phyloP scores from a whole-genome alignment of 2,329 filamentous ascomycete genomes.

The Fusarium sterilihyphosum region DNA sequence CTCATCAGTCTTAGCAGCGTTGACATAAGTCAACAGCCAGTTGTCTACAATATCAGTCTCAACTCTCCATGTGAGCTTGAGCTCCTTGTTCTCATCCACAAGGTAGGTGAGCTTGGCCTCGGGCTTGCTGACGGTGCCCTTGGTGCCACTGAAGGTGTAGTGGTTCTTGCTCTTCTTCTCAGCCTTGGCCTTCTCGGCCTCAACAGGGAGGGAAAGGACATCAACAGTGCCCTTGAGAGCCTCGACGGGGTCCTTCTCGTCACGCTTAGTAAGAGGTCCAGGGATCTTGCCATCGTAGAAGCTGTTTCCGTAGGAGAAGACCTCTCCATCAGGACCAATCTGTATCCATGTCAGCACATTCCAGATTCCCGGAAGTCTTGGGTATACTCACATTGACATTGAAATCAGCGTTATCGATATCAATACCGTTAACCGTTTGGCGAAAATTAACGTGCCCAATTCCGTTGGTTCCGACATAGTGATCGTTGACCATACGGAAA shows the following conservation, averaged over 20 bases:
- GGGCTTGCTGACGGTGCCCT: constrained; percentile 61
- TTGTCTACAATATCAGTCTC: constrained; percentile 67
- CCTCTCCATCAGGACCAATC: constrained; percentile 61
- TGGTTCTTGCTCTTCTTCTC: constrained; percentile 43
- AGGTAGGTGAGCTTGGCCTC: constrained; percentile 66
- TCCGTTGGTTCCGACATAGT: constrained; percentile 65
- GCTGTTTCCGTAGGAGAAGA: constrained; percentile 67
- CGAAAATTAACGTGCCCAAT: constrained; percentile 68
- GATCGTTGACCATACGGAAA: constrained; percentile 63
- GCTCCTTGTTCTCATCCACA: constrained; percentile 55
- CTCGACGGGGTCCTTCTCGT: constrained; percentile 53
- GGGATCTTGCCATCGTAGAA: constrained; percentile 57
- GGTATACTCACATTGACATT: constrained; percentile 64
- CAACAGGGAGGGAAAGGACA: constrained; percentile 47
- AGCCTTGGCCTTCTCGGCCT: constrained; percentile 41
- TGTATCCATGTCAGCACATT: not conserved
- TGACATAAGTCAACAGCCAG: constrained; percentile 69
- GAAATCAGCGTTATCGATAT: constrained; percentile 70
- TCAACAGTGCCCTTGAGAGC: constrained; percentile 55
- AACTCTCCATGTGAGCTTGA: constrained; percentile 65
- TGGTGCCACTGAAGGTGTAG: constrained; percentile 57
- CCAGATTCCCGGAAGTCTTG: rapidly evolving
- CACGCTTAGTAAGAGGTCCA: constrained; percentile 52
- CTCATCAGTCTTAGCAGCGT: constrained; percentile 57
- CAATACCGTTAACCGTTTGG: constrained; percentile 66